phyloP scores from a whole-genome alignment of 75 land plant species.

The Sequoiadendron giganteum region DNA sequence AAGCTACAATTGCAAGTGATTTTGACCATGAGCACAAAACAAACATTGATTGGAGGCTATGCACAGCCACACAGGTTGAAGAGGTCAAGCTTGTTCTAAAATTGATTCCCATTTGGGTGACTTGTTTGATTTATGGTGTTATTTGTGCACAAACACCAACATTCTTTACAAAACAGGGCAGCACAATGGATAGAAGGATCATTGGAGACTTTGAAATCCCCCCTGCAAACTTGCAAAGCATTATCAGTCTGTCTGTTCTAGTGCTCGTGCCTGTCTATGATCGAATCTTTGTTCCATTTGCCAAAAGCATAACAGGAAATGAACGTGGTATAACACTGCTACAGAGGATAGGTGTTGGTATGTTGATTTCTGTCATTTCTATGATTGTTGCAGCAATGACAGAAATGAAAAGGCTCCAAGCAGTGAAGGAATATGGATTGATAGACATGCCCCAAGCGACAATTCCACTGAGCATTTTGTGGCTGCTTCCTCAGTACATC shows the following conservation, averaged over 20 bases:
- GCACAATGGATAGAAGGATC: conserved; percentile 21
- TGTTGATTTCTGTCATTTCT: conserved; percentile 30
- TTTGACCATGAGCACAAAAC: not conserved
- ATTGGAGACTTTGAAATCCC: conserved; percentile 22
- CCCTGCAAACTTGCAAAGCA: conserved; percentile 18
- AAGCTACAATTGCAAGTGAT: conserved; percentile 28
- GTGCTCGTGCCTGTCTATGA: conserved; percentile 50
- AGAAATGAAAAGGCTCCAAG: conserved; percentile 42
- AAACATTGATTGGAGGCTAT: conserved; percentile 24
- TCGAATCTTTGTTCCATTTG: conserved; percentile 40
- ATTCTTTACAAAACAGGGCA: conserved; percentile 19
- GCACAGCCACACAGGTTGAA: conserved; percentile 36
- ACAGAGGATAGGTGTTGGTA: conserved; percentile 50
- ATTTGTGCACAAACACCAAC: conserved; percentile 13
- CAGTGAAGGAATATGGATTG: conserved; percentile 35
- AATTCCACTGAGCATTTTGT: conserved; percentile 57
- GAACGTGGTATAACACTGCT: conserved; percentile 48
- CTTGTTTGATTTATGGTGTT: conserved; percentile 20
- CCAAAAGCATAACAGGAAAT: conserved; percentile 32
- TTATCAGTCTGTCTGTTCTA: conserved; percentile 26
- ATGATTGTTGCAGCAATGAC: conserved; percentile 55
- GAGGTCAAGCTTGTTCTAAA: conserved; percentile 35
- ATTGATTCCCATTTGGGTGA: conserved; percentile 28
- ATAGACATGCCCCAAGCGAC: conserved; percentile 22
- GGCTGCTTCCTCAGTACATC: conserved; percentile 62